phyloP scores from a whole-genome alignment of 805 yeast genomes.

The baker's yeast (Saccharomyces cerevisiae) region DNA sequence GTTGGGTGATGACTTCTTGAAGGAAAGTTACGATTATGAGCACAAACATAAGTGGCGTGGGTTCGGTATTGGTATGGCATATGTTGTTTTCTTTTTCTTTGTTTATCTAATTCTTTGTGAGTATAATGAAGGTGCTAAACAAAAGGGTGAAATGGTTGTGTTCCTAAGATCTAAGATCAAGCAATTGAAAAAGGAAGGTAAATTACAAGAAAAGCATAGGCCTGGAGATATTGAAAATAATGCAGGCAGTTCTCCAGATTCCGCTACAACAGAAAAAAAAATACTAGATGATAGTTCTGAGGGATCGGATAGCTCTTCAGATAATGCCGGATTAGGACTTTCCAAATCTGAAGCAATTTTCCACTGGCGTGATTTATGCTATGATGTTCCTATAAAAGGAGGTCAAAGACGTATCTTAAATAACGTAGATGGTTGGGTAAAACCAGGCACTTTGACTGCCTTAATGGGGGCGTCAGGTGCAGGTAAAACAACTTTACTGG shows the following conservation, averaged over 20 bases:
- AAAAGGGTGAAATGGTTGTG: conserved; percentile 62
- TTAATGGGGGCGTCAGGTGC: conserved; percentile 65
- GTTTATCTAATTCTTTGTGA: conserved; percentile 51
- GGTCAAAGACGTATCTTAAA: conserved; percentile 47
- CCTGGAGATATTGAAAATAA: conserved; percentile 23
- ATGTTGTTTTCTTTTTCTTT: conserved; percentile 43
- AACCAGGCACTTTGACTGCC: conserved; percentile 66
- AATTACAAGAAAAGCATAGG: conserved; percentile 19
- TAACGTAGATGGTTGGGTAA: conserved; percentile 63
- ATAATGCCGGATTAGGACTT: neutral
- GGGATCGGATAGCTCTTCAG: neutral
- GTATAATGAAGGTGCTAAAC: conserved; percentile 51
- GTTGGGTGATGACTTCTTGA: conserved; percentile 44
- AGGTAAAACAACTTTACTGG: conserved; percentile 62
- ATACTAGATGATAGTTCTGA: neutral
- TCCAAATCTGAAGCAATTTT: conserved; percentile 38
- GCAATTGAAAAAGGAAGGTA: conserved; percentile 37
- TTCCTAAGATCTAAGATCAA: conserved; percentile 45
- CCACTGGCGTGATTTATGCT: conserved; percentile 63
- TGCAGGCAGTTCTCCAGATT: conserved; percentile 7
- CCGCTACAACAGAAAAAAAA: conserved; percentile 3
- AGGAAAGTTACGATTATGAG: conserved; percentile 37
- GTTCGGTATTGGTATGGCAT: conserved; percentile 54
- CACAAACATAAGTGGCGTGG: conserved; percentile 53
- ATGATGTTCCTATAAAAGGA: conserved; percentile 48